Evolutionary conservation across 2,329 filamentous ascomycete genomes (phyloP).

Genomic region (Nothopassalora personata): DNA sequence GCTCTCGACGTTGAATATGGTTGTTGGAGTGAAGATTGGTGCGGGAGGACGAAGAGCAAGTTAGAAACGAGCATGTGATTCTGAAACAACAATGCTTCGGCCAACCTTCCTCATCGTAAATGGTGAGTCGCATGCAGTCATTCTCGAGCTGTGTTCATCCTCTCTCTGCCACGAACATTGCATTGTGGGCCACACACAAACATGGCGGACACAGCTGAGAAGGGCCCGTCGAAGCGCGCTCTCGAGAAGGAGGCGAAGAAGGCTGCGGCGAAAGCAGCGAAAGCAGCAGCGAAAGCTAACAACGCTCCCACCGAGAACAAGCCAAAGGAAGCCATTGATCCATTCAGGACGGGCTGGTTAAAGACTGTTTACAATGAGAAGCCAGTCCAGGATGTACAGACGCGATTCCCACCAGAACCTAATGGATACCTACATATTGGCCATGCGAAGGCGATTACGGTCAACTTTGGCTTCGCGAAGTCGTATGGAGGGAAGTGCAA

Average conservation of each 20-base stretch:
- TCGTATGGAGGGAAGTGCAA: conserved; percentile 74
- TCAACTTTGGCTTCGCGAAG: conserved; percentile 93
- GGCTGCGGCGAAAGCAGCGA: conserved; percentile 42
- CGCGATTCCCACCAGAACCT: conserved; percentile 56
- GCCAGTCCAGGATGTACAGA: conserved; percentile 41
- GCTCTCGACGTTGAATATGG: no score
- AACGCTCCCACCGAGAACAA: conserved; percentile 20
- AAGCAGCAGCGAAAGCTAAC: conserved; percentile 37
- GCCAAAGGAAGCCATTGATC: conserved; percentile 38
- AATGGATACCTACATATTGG: conserved; percentile 93
- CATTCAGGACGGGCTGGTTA: conserved; percentile 48
- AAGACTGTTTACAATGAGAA: conserved; percentile 48
- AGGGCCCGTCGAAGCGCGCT: conserved; percentile 41
- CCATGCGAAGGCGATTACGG: conserved; percentile 89
- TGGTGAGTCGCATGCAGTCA: neutral
- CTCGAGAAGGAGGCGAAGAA: conserved; percentile 48
- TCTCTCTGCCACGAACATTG: neutral
- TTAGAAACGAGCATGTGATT: neutral
- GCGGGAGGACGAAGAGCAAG: neutral
- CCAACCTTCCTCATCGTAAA: neutral
- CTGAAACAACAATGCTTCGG: neutral
- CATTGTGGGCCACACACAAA: neutral
- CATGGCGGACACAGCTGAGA: conserved; percentile 26
- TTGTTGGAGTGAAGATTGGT: no score
- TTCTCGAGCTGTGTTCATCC: neutral